Percentiles rank a stretch among this genome's conserved stretches.
Conservation (phyloP, 169 alveolate genomes). For the Eimeria acervulina region DNA sequence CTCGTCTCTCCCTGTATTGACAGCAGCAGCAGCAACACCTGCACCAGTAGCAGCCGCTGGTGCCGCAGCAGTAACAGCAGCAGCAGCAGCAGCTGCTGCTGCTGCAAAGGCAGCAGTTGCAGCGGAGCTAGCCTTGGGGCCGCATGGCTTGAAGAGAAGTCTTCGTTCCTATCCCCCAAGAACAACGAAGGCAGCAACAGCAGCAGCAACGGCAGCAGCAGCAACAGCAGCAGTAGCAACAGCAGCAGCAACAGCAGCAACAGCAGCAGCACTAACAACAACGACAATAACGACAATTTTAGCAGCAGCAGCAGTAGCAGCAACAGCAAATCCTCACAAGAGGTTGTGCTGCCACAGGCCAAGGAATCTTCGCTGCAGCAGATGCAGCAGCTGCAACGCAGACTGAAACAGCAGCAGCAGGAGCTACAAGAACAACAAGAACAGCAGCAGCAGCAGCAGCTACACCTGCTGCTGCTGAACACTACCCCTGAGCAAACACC, state of each 20-base stretch:
- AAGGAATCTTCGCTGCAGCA: neutral
- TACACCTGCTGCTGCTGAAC: neutral
- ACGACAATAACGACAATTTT: neutral
- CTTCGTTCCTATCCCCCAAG: neutral
- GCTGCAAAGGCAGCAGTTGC: neutral
- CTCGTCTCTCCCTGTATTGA: neutral
- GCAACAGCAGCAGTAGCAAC: neutral
- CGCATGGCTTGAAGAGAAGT: neutral
- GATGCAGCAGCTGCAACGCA: neutral
- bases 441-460: slow-evolving; percentile 16
- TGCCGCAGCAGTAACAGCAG: neutral
- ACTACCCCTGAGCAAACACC: neutral
- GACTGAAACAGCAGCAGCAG: neutral
- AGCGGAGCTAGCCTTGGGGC: neutral
- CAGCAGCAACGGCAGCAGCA: neutral
- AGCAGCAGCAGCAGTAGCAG: slow-evolving; percentile 26
- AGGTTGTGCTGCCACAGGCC: neutral
- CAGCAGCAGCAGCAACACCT: slow-evolving; percentile 6
- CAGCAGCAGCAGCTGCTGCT: neutral
- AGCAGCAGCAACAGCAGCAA: neutral
- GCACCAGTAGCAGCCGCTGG: neutral
- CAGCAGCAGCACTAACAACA: neutral
- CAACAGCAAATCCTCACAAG: slow-evolving; percentile 20
- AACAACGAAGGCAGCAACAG: neutral
- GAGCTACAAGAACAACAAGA: neutral